A percentile compares a stretch with the other conserved stretches of the same genome.
phyloP scores from a whole-genome alignment of 1,284 basidiomycete species.

The Pterulicium gracile region DNA sequence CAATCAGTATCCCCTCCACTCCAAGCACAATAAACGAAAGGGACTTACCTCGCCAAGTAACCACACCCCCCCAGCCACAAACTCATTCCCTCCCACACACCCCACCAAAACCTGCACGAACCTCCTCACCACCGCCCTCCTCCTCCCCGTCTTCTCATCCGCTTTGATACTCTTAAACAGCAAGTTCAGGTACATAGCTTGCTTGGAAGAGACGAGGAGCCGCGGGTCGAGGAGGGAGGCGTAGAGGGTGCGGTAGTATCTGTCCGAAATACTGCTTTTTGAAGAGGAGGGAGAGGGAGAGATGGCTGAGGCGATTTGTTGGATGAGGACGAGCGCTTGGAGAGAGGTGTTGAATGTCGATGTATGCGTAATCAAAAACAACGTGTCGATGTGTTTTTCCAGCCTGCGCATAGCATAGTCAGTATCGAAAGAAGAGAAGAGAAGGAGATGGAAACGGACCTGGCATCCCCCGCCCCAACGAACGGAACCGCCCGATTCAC shows the following conservation, averaged over 20 bases:
- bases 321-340: constrained; percentile 88
- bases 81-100: constrained; percentile 73
- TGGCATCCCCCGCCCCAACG: constrained; percentile 47
- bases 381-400: constrained; percentile 82
- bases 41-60: constrained; percentile 58
- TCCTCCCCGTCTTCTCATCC: constrained; percentile 44
- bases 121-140: constrained; percentile 80
- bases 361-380: constrained; percentile 93
- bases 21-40: not conserved
- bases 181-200: constrained; percentile 96
- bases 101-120: constrained; percentile 76
- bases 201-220: constrained; percentile 80
- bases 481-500: constrained; percentile 95
- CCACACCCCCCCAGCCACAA: constrained; percentile 82
- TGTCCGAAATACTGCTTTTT: constrained; percentile 53
- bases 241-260: constrained; percentile 91
- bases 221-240: constrained; percentile 81
- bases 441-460: constrained; percentile 23
- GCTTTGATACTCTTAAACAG: constrained; percentile 88
- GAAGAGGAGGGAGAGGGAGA: constrained; percentile 26
- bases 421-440: constrained; percentile 5
- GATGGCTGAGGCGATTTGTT: constrained; percentile 56
- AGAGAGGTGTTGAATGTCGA: constrained; percentile 95
- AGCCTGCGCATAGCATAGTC: constrained; percentile 38
- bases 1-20: constrained; percentile 2